Conservation (phyloP, 805 yeast species). For the Ogataea thermomethanolica region DNA sequence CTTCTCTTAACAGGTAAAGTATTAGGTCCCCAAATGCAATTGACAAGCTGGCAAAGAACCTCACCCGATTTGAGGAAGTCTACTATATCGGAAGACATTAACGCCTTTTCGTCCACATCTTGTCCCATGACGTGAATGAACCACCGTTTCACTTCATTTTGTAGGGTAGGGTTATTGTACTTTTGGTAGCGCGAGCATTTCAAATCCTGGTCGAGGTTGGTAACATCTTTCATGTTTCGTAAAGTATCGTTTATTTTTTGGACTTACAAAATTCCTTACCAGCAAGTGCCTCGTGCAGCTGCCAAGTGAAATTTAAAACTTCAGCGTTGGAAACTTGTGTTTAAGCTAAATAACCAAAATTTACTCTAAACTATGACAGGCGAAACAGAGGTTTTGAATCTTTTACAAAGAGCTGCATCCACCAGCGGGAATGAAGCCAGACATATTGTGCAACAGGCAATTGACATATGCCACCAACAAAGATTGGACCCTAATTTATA, state of each 20-base stretch:
- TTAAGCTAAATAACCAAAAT: neutral
- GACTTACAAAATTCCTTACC: neutral
- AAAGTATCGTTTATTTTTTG: neutral
- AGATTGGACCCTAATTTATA: conserved; percentile 27
- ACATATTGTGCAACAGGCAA: conserved; percentile 19
- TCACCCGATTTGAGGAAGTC: conserved; percentile 61
- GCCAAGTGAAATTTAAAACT: conserved; percentile 6
- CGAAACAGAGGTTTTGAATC: conserved; percentile 19
- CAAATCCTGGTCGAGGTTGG: conserved; percentile 65
- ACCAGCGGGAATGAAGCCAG: conserved; percentile 17
- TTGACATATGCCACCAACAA: conserved; percentile 18
- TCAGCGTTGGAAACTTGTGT: neutral
- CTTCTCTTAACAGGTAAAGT: conserved; percentile 53
- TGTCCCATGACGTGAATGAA: conserved; percentile 38
- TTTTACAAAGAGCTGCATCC: conserved; percentile 19
- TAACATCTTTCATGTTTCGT: conserved; percentile 18
- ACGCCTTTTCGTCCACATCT: conserved; percentile 19
- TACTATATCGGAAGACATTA: conserved; percentile 41
- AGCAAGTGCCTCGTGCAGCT: neutral
- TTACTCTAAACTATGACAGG: conserved; percentile 15
- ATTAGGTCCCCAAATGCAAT: conserved; percentile 37
- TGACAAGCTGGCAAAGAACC: conserved; percentile 45
- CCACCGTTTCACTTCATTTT: conserved; percentile 48
- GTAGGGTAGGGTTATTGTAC: conserved; percentile 38
- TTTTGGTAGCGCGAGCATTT: conserved; percentile 47